Evolutionary conservation across 2,329 filamentous ascomycete species (phyloP).

Genomic region (Didymella pomorum): DNA sequence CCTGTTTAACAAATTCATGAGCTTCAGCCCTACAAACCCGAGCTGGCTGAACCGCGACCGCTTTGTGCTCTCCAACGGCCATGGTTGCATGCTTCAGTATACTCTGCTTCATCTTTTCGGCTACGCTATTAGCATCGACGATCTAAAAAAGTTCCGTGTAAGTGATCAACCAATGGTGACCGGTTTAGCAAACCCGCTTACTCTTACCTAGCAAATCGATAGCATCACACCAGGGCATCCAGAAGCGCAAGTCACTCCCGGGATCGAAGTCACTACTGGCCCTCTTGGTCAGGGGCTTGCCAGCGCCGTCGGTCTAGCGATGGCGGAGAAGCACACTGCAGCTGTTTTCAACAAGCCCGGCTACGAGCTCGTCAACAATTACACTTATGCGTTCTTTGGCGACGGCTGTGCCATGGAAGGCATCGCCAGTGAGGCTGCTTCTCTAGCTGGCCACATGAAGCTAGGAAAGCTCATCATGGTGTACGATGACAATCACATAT

Average conservation of each 20-base stretch:
- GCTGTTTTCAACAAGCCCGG: slow-evolving; percentile 96
- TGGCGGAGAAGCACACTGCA: slow-evolving; percentile 90
- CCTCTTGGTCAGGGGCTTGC: slow-evolving; percentile 96
- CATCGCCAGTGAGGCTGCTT: slow-evolving; percentile 90
- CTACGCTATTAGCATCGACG: slow-evolving; percentile 84
- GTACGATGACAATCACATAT: slow-evolving; percentile 99
- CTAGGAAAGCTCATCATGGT: slow-evolving; percentile 96
- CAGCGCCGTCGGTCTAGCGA: slow-evolving; percentile 97
- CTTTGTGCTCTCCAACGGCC: too few species aligned
- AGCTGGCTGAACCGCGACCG: too few species aligned
- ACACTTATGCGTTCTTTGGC: slow-evolving; percentile 96
- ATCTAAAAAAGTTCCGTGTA: slow-evolving; percentile 96
- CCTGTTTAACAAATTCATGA: slow-evolving; percentile 99
- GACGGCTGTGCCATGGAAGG: slow-evolving; percentile 99
- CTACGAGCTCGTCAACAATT: slow-evolving; percentile 90
- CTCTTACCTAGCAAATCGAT: slow-evolving; percentile 64
- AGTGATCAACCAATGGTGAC: slow-evolving; percentile 63
- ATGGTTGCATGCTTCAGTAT: slow-evolving; percentile 99
- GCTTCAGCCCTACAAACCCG: slow-evolving; percentile 99
- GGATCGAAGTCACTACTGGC: slow-evolving; percentile 97
- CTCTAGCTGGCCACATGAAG: slow-evolving; percentile 93
- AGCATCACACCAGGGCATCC: slow-evolving; percentile 95
- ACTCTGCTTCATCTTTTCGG: slow-evolving; percentile 96
- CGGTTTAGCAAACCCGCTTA: not conserved
- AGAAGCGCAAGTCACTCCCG: slow-evolving; percentile 94